phyloP scores from a whole-genome alignment of 1,139 yeast species.

The Candida buenavistaensis region DNA sequence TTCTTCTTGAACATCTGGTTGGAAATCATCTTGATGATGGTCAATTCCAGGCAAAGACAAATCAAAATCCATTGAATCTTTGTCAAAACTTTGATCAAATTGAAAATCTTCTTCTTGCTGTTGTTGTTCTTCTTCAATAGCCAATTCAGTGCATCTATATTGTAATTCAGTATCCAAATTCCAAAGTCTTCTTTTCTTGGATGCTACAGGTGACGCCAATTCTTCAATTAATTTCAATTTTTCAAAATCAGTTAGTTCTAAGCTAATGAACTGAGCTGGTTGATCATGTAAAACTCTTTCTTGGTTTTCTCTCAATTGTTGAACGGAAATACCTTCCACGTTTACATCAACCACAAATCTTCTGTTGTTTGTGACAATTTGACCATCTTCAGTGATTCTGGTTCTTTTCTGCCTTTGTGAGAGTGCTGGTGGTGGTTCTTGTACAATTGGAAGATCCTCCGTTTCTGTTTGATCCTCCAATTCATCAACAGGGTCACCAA shows the following conservation, averaged over 20 bases:
- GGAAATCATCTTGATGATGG: constrained; percentile 7
- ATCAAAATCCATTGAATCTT: constrained; percentile 35
- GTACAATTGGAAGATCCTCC: no score
- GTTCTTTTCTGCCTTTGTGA: constrained; percentile 27
- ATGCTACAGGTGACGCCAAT: constrained; percentile 29
- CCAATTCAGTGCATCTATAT: constrained; percentile 30
- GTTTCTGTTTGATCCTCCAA: constrained; percentile 19
- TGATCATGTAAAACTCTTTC: constrained; percentile 17
- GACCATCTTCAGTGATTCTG: constrained; percentile 41
- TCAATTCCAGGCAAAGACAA: constrained; percentile 38
- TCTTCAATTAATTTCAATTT: constrained; percentile 38
- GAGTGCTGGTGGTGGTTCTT: constrained; percentile 16
- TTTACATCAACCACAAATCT: constrained; percentile 40
- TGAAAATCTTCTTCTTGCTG: constrained; percentile 21
- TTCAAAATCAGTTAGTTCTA: constrained; percentile 32
- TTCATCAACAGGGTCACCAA: constrained; percentile 34
- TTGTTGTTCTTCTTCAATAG: constrained; percentile 25
- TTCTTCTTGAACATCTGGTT: constrained; percentile 7
- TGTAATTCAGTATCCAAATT: constrained; percentile 35
- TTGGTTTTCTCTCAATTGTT: constrained; percentile 34
- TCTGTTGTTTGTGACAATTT: constrained; percentile 39
- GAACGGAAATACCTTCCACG: constrained; percentile 39
- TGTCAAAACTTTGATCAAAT: constrained; percentile 16
- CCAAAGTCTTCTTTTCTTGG: constrained; percentile 33
- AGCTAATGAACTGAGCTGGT: constrained; percentile 20